These are phyloP conservation scores for Fusarium domesticum DNA, from an alignment of 2,329 filamentous ascomycete genomes.

Conservation along the genomic window DNA sequence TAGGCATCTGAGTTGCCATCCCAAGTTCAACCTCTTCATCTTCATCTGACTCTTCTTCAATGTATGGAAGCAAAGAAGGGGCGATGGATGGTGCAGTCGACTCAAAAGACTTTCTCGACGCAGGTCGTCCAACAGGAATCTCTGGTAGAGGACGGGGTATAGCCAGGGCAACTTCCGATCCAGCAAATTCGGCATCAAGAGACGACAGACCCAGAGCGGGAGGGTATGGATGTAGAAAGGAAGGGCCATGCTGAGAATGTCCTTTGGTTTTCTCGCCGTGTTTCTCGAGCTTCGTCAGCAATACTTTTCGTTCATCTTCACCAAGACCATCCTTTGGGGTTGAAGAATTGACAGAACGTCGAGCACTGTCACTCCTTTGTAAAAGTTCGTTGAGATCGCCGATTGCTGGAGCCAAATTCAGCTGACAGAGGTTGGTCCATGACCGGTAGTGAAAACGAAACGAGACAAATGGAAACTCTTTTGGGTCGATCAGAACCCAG, in stretches of 20 bases:
- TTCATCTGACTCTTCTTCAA: conserved; percentile 19
- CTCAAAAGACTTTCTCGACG: conserved; percentile 5
- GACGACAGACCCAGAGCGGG: too few relatives aligned
- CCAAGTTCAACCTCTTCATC: conserved; percentile 11
- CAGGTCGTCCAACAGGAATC: conserved; percentile 11
- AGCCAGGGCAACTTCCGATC: neutral
- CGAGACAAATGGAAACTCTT: conserved; percentile 49
- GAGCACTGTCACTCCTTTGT: neutral
- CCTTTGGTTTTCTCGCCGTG: neutral
- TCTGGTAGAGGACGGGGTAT: conserved; percentile 21
- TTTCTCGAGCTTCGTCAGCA: neutral
- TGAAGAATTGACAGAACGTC: neutral
- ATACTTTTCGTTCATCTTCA: neutral
- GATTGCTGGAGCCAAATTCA: conserved; percentile 45
- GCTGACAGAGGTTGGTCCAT: conserved; percentile 45
- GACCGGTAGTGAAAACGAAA: conserved; percentile 58
- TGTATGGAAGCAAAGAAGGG: conserved; percentile 19
- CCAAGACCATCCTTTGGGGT: neutral
- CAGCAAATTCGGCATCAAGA: neutral
- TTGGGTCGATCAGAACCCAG: conserved; percentile 50
- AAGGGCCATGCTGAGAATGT: neutral
- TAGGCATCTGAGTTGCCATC: conserved; percentile 6
- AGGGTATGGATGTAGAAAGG: neutral
- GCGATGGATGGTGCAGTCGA: conserved; percentile 6
- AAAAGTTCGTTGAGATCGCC: neutral